Evolutionary conservation across 768 basidiomycete species (phyloP), one percentile per base, ranked within the genome.

Genomic region (Amanita fuliginea): DNA sequence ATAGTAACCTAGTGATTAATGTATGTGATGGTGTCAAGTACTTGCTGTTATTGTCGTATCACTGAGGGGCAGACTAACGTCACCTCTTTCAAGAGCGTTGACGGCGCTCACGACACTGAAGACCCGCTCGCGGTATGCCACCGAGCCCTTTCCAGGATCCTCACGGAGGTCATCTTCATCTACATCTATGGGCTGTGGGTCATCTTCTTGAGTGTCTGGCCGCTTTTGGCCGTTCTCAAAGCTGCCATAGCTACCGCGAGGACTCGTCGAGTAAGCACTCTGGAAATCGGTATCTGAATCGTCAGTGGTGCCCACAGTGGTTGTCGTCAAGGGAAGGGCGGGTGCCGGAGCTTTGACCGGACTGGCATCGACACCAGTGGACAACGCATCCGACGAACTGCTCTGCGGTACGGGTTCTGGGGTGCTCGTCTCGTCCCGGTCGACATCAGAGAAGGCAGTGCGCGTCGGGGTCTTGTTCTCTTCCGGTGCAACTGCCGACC

Each of bases 261-360:
- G 84, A 58, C 84, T 86, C 3, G 77, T 66, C 4, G 86, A 88
- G 63, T 85, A 88, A 30, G 88, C 88, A 54, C 87, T 90, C 65
- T 89, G 86, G 62, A 90, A 91, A 58, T 91, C 88, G 22, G 83
- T 83, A 57, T 88, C 86, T 18, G 85, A 86, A 56, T 86, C 86
- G 51, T 87, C 85, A 6, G 83, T 78, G 28, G 74, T 65, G 22
- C 64, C 67, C 22, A 64, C 61, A 32, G 65, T 58, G 2, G 44
- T 46, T 33, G 65, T 33, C 19, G 60, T 54, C 2, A 62, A 58
- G 0, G 52, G 45, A 26, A 47, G 49, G 9, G 47, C 32, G 45
- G 54, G 53, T 6, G 51, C 54, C 4, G 62, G 49, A 10, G 46
- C 22, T n/a, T 52, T 49, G 19, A 51, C 45, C 32, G 47, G 60